These are phyloP conservation scores for Blastocystis sp. DNA, from an alignment of 352 stramenopile genomes.

Conservation along the genomic window DNA sequence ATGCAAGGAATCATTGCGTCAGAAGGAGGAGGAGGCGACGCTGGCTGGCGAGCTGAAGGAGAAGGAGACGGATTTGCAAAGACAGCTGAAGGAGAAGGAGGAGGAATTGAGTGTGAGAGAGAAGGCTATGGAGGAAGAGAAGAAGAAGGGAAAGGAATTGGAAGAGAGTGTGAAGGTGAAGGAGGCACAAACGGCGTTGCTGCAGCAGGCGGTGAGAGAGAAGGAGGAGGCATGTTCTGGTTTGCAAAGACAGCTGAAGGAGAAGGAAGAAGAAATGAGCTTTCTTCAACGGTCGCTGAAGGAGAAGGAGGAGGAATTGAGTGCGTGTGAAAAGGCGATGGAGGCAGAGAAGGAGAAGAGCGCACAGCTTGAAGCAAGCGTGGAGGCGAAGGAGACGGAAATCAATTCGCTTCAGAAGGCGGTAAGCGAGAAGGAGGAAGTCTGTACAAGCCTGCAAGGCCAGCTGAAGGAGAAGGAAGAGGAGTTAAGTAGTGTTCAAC, in stretches of 20 bases:
- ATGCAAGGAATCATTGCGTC: not conserved
- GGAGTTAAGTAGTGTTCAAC: not conserved
- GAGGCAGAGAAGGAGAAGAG: constrained; percentile 47
- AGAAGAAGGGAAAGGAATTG: not conserved
- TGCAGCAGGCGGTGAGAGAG: not conserved
- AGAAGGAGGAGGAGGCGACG: not conserved
- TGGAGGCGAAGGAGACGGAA: too few species aligned
- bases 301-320: constrained; percentile 25
- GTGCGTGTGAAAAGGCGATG: constrained; percentile 20
- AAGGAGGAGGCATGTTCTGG: too few species aligned
- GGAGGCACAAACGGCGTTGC: not conserved
- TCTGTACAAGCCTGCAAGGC: too few species aligned
- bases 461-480: constrained; percentile 21
- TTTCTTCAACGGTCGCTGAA: not conserved
- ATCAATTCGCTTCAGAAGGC: too few species aligned
- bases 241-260: not conserved
- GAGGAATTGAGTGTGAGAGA: not conserved
- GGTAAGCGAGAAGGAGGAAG: too few species aligned
- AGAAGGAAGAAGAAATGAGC: not conserved
- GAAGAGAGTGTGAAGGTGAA: not conserved
- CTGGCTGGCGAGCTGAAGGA: not conserved
- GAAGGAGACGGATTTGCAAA: not conserved
- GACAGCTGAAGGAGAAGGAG: not conserved
- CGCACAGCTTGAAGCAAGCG: constrained; percentile 13
- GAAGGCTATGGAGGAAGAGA: not conserved